A percentile compares a stretch with the other conserved stretches of the same genome.
Conservation (phyloP, 371 early-diverging fungal genomes). For the Mortierella sp. region DNA sequence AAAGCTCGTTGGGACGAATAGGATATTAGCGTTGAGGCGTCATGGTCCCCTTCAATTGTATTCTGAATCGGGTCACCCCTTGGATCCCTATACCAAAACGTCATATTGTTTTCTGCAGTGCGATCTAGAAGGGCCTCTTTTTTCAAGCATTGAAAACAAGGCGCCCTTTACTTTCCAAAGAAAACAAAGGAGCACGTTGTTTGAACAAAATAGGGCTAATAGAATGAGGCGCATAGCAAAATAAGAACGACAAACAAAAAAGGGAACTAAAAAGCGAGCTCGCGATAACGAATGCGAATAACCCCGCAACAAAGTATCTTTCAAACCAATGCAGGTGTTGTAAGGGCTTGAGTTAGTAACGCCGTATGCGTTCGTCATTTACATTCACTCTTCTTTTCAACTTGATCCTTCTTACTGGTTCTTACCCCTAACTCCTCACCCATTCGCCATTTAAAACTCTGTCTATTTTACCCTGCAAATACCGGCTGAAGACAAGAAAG, state of each 20-base stretch:
- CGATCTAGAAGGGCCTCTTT: slow-evolving; percentile 5
- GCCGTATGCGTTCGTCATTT: background rate
- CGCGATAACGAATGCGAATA: background rate
- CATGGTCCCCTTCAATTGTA: background rate
- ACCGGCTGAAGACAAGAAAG: background rate
- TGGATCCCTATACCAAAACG: background rate
- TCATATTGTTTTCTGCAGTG: background rate
- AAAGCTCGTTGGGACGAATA: background rate
- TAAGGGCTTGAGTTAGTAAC: no score
- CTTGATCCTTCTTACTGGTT: background rate
- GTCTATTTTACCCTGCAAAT: background rate
- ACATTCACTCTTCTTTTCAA: background rate
- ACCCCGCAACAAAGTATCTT: background rate
- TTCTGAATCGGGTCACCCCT: background rate
- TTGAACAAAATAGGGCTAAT: background rate
- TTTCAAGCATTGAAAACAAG: background rate
- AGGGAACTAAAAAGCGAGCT: slow-evolving; percentile 6
- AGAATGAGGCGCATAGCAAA: slow-evolving; percentile 11
- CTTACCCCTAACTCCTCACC: background rate
- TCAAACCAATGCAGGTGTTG: background rate
- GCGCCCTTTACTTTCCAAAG: background rate
- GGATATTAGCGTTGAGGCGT: background rate
- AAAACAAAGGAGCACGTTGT: background rate
- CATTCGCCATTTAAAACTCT: background rate
- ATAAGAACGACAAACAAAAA: background rate